A percentile compares a stretch with the other conserved stretches of the same genome.
These are phyloP conservation scores for Ogataea philodendri DNA, from an alignment of 805 yeast genomes.

Conservation along the genomic window DNA sequence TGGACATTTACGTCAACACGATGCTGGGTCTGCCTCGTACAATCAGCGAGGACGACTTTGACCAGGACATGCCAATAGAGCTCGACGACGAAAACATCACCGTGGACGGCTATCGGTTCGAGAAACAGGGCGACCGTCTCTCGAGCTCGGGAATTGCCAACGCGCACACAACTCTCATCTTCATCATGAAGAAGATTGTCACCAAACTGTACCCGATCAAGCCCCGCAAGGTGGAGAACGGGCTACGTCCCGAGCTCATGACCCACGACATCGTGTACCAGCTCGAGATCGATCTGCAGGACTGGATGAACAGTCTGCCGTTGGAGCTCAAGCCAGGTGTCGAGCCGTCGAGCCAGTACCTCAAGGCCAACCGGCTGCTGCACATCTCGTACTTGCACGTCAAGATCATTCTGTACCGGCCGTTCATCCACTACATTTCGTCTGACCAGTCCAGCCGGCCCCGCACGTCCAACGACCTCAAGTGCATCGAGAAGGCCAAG, in stretches of 20 bases:
- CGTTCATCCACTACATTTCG: slow-evolving; percentile 80
- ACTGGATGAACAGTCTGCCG: slow-evolving; percentile 74
- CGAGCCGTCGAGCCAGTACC: slow-evolving; percentile 63
- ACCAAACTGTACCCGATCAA: slow-evolving; percentile 74
- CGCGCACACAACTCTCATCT: slow-evolving; percentile 73
- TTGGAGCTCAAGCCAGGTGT: slow-evolving; percentile 66
- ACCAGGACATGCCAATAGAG: slow-evolving; percentile 82
- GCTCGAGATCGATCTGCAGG: slow-evolving; percentile 65
- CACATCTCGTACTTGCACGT: slow-evolving; percentile 74
- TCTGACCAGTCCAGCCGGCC: slow-evolving; percentile 41
- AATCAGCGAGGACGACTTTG: slow-evolving; percentile 73
- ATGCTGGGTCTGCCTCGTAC: slow-evolving; percentile 83
- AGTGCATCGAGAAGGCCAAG: slow-evolving; percentile 70
- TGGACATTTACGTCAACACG: slow-evolving; percentile 87
- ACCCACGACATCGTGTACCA: slow-evolving; percentile 47
- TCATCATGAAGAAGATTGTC: slow-evolving; percentile 69
- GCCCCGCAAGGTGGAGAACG: slow-evolving; percentile 31
- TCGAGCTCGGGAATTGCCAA: slow-evolving; percentile 81
- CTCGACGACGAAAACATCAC: slow-evolving; percentile 86
- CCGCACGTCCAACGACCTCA: slow-evolving; percentile 43
- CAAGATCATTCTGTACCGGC: slow-evolving; percentile 78
- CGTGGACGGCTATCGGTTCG: slow-evolving; percentile 48
- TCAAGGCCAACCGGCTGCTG: slow-evolving; percentile 71
- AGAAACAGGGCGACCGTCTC: slow-evolving; percentile 46
- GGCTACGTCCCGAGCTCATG: slow-evolving; percentile 33